A percentile compares a stretch with the other conserved stretches of the same genome.
phyloP scores from a whole-genome alignment of 2,329 filamentous ascomycete genomes.

The Microdochium nivale region DNA sequence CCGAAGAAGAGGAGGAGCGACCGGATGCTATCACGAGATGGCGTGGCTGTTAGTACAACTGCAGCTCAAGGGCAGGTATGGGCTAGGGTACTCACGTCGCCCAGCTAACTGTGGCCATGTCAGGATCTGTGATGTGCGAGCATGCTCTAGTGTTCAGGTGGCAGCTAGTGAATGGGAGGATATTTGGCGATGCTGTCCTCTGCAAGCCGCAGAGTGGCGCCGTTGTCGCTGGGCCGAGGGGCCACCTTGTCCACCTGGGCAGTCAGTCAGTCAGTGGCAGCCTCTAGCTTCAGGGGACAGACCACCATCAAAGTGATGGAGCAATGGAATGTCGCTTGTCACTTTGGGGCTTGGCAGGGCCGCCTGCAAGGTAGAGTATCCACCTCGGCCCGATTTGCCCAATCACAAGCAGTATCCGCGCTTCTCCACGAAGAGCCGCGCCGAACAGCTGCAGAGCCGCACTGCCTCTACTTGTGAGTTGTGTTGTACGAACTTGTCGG shows the following conservation, averaged over 20 bases:
- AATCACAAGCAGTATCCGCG: too few species aligned
- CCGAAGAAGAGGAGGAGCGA: conserved; percentile 56
- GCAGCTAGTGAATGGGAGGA: not conserved
- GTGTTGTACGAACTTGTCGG: too few species aligned
- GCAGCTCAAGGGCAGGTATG: not conserved
- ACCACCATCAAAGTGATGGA: not conserved
- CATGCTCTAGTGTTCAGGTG: not conserved
- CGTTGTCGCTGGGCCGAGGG: not conserved
- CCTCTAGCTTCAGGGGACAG: not conserved
- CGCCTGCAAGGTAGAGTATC: too few species aligned
- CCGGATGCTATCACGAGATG: conserved; percentile 32
- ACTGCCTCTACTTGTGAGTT: too few species aligned
- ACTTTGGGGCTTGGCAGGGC: too few species aligned
- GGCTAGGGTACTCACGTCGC: conserved; percentile 31
- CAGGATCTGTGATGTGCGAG: conserved; percentile 3
- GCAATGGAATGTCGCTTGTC: too few species aligned
- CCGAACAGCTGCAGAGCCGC: too few species aligned
- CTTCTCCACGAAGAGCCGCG: too few species aligned
- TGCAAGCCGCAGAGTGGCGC: not conserved
- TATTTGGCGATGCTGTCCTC: not conserved
- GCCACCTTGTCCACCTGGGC: not conserved
- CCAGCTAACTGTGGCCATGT: conserved; percentile 32
- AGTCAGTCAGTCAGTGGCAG: too few species aligned
- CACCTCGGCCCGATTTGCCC: too few species aligned
- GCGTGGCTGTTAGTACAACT: conserved; percentile 4